Evolutionary conservation across 2,329 filamentous ascomycete species (phyloP), one percentile per base, ranked within the genome.

Genomic region (Boeremia lycopersici): DNA sequence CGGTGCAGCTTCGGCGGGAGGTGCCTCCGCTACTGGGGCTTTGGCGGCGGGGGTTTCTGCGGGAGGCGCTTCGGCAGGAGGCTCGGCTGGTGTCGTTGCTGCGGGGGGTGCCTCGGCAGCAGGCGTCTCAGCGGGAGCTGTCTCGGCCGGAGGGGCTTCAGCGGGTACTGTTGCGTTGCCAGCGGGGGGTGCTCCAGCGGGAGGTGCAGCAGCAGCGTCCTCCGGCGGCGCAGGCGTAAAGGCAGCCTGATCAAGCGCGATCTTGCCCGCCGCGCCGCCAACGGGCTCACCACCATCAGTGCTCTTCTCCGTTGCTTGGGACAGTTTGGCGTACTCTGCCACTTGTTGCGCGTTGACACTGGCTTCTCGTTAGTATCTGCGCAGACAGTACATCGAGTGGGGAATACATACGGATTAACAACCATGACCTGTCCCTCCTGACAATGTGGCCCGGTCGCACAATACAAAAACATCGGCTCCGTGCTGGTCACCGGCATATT

Each of bases 401-500:
- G 15, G 26, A n/a, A 29, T 12, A 50, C 60, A 2, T 56, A 64
- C 49, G 68, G 57, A 34, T 70, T 70, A 9, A 71, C 51, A 8
- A 70, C 53, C 67, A 71, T 71, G 26, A 70, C 63, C 38, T 70
- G 67, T 3, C 67, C 69, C 5, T 58, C 34, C 43, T 71, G 69
- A 23, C 69, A 71, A 57, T 71, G 69, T 4, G 69, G 69, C 8
- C 67, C 67, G 0, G 69, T 72, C 1, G 67, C 67, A 41, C 69
- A 71, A 51, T 69, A 72, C 44, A 72, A 23, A 43, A 70, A 71
- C 57, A 72, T 70, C 2, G 68, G 61, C 2, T 70, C 66, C 0
- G 68, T 63, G 29, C 48, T 66, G 3, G 67, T 64, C 2, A 72
- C 61, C 0, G 64, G 64, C 64, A 71, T 65, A 39, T 67, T 71